Base-by-base conservation (phyloP, 2,329 filamentous ascomycete species). In the Dichotomopilus funicola region DNA sequence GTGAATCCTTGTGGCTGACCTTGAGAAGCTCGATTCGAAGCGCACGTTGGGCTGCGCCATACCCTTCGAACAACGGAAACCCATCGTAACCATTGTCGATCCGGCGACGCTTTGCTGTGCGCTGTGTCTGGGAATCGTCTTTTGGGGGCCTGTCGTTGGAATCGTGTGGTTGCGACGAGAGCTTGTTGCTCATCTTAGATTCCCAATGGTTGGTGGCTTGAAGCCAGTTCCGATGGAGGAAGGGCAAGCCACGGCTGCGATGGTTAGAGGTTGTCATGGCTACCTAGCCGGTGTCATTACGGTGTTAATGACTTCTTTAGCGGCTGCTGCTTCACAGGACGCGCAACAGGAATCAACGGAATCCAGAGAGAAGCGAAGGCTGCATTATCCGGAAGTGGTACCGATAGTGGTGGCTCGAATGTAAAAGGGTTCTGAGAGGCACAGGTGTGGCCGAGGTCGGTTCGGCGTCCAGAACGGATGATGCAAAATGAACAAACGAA, bases 191-290 rank as follows among this genome's bases (percentile, higher is more conserved):
- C 75, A 78, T 78, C 34, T 58, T 62, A 57, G 66, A 64, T 64
- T 76, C 73, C 62, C 69, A 70, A 58, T 73, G 70, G 57, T 74
- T 74, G 65, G 78, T 69, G 48, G 73, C 73, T 59, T 70, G 73
- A 59, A 75, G 71, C 77, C 76, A 80, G 65, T 77, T 79, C 66
- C 78, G 75, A 62, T 79, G 76, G 57, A 81, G 75, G 67, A 78
- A 82, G 58, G 79, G 78, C 55, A 76, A 70, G 63, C 71, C 74
- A 70, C 75, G 75, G 68, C 73, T 72, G 64, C 71, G 75, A 60
- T 72, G 71, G 65, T 68, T 72, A 65, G 72, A 70, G 64, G 71
- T 69, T 65, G 76, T 75, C 78, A 81, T 81, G 69, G 68, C 70
- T 67, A 27, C 19, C 19, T 27, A 67, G 61, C 31, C 40, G 10